Percentiles rank a stretch among this genome's conserved stretches.
phyloP scores from a whole-genome alignment of 2,329 filamentous ascomycete genomes.

The Didymella pomorum region DNA sequence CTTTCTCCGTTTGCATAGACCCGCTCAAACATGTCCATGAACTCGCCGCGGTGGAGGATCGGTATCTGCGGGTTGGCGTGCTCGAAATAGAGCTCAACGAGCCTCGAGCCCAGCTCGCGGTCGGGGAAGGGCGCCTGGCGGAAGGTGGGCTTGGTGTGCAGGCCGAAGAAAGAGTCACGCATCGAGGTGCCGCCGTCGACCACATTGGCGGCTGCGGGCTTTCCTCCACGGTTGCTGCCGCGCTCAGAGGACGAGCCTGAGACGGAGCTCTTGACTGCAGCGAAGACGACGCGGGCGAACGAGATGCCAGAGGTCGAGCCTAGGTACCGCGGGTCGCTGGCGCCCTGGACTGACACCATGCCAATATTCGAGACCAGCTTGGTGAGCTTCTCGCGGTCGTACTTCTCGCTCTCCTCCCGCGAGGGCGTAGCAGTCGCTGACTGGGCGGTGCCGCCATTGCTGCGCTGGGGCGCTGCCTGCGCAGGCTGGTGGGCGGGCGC shows the following conservation, averaged over 20 bases:
- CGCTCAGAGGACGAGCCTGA: slow-evolving; percentile 66
- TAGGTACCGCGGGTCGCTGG: slow-evolving; percentile 80
- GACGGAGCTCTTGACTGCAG: slow-evolving; percentile 83
- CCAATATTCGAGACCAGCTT: slow-evolving; percentile 74
- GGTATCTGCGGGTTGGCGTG: slow-evolving; percentile 96
- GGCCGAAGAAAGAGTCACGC: slow-evolving; percentile 96
- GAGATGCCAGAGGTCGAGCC: slow-evolving; percentile 90
- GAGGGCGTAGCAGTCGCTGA: slow-evolving; percentile 28
- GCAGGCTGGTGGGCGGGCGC: slow-evolving; percentile 28
- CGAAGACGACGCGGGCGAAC: slow-evolving; percentile 92
- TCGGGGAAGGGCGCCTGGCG: slow-evolving; percentile 85
- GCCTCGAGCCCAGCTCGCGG: slow-evolving; percentile 72
- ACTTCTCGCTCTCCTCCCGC: slow-evolving; percentile 56
- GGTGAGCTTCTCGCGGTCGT: slow-evolving; percentile 68
- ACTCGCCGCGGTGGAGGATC: slow-evolving; percentile 86
- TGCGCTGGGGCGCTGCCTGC: slow-evolving; percentile 11
- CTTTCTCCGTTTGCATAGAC: slow-evolving; percentile 76
- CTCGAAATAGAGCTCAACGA: slow-evolving; percentile 90
- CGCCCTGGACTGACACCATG: slow-evolving; percentile 79
- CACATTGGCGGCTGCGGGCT: slow-evolving; percentile 52
- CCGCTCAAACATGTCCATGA: slow-evolving; percentile 85
- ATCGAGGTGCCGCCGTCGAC: slow-evolving; percentile 76
- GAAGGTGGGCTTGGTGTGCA: slow-evolving; percentile 89
- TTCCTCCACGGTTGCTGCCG: slow-evolving; percentile 67
- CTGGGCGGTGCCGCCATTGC: slow-evolving; percentile 7